Percentiles rank a stretch among this genome's conserved stretches.
Evolutionary conservation across 257 asterid species (phyloP).

Genomic region (Solanum appendiculatum): DNA sequence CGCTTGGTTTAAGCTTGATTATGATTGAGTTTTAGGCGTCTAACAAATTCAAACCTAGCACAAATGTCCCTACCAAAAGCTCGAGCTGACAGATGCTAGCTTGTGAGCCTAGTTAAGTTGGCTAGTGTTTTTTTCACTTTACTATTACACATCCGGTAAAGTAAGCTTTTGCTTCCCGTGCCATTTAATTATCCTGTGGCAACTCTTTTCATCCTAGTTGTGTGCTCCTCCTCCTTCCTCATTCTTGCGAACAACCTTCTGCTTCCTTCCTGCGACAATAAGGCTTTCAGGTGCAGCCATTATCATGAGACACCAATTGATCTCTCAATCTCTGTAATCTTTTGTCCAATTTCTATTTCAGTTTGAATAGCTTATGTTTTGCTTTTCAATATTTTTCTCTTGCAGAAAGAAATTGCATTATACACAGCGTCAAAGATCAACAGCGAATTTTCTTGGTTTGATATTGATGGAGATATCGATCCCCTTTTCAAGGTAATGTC

Average conservation of each 20-base stretch:
- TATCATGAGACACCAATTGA: neutral
- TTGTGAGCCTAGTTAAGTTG: neutral
- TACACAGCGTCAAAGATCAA: slow-evolving; percentile 94
- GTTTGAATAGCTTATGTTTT: neutral
- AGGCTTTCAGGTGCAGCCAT: neutral
- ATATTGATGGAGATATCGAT: slow-evolving; percentile 96
- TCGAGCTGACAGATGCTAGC: neutral
- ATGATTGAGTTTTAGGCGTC: neutral
- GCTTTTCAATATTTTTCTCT: slow-evolving; percentile 7
- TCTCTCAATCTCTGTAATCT: neutral
- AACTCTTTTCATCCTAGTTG: neutral
- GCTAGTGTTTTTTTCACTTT: neutral
- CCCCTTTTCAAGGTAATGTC: slow-evolving; percentile 91
- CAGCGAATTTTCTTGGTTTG: slow-evolving; percentile 95
- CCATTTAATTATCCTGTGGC: neutral
- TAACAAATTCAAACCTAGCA: neutral
- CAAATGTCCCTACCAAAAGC: neutral
- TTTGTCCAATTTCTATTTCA: neutral
- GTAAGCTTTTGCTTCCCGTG: neutral
- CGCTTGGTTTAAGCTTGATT: neutral
- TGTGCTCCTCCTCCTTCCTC: neutral
- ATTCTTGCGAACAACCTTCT: neutral
- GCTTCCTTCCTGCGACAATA: neutral
- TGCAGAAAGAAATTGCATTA: slow-evolving; percentile 98
- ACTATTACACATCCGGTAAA: neutral